Evolutionary conservation across 176 grass and related monocot species (phyloP), one percentile per base, ranked within the genome.

Genomic region (Carex kokanica): DNA sequence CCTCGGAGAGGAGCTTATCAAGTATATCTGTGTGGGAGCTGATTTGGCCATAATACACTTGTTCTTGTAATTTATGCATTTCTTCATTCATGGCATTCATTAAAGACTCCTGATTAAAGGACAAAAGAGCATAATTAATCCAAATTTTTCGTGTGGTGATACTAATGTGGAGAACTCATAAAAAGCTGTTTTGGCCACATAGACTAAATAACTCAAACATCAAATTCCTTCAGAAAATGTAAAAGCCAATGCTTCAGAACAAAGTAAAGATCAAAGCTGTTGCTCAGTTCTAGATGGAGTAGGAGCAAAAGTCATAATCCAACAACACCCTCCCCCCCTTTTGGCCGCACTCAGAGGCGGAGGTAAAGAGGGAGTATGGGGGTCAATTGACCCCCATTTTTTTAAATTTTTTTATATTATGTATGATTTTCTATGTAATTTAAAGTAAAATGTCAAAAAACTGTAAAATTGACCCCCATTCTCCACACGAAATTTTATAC

Each of bases 41-140:
- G 63, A 98, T 95, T 91, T 98, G 93, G 41, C 96, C 96, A 88
- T 98, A 98, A 87, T 98, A 98, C 73, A 98, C 92, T 91, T 98
- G 96, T 85, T 98, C 96, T 90, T 98, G 96, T 90, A 98, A 95
- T 89, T 88, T 95, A 60, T 90, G 96, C 72, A 95, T 87, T 78
- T 98, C 96, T 71, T 89, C 91, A 29, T 98, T 95, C 93, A 98
- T 93, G 65, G 96, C 96, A 90, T 91, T 93, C 83, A 93, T 95
- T 56, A 91, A 91, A 5, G 91, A 84, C 3, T 98, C 96, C 96
- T 98, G 83, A 62, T 69, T 21, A 58, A n/a, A 53, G 62, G 71
- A 59, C 85, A 77, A 25, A 78, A 90, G 17, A 49, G 36, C 72
- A 58, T 49, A n/a, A 15, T 86, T 51, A 80, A 24, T 62, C 32